Base-by-base conservation (phyloP, 495 filamentous ascomycete species). In the Lasiosphaeria hispida region DNA sequence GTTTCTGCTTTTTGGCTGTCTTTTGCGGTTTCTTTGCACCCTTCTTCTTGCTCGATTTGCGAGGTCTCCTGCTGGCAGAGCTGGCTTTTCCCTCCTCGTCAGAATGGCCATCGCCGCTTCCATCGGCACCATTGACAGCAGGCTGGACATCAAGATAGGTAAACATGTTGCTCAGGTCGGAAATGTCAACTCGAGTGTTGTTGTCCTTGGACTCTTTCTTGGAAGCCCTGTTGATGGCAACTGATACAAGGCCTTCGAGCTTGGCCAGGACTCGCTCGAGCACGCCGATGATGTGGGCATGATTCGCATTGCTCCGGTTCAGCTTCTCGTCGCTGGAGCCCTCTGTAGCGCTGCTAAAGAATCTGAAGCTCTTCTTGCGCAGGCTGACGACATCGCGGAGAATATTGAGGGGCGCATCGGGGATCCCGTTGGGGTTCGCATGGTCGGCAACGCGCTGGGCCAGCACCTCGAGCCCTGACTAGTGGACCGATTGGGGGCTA, bases 111-210 rank as follows among this genome's bases (percentile, higher is more conserved):
- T 52, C 56, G 2, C 34, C 39, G 37, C 45, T 41, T 8, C 54
- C 50, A 3, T 63, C 59, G 3, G 10, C 49, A 2, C 49, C 40
- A 14, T 51, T 55, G 10, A 38, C 14, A 3, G 42, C 34, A 9
- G 48, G 41, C 18, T 71, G 53, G 19, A 66, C 55, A n/a, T 64
- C 57, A 9, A 71, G 61, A 36, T 61, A 39, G 19, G 61, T 59
- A 37, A 69, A 70, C 55, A 70, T 55, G 56, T 71, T 71, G 40
- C 47, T 65, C 33, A 71, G 50, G 23, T 71, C 63, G 7, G 48
- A 40, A 13, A 60, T 53, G 18, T 48, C 15, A 1, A 63, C 15
- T 10, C 13, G 45, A 11, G 35, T 17, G 1, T 41, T 55, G 1
- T 39, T 55, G 2, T 51, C 49, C 7, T 44, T 34, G 13, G 54